phyloP scores from a whole-genome alignment of 768 basidiomycete genomes.

The Trametes coccinea region DNA sequence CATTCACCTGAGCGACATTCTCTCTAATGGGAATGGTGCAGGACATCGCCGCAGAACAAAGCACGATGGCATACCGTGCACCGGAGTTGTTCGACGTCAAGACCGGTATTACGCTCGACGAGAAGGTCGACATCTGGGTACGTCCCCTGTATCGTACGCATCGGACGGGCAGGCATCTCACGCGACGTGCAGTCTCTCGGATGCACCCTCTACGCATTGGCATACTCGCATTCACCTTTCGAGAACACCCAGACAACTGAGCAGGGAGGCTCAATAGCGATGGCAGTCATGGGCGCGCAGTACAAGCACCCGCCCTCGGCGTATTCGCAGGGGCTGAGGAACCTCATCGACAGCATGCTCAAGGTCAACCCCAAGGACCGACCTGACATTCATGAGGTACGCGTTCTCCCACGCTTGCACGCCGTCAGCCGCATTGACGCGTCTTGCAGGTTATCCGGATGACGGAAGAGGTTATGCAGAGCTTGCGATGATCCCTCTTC shows the following conservation, averaged over 20 bases:
- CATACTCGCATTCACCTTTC: constrained; percentile 95
- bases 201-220: constrained; percentile 91
- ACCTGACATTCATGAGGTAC: constrained; percentile 83
- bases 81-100: constrained; percentile 98
- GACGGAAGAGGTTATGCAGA: constrained; percentile 65
- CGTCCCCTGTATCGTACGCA: constrained; percentile 24
- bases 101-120: constrained; percentile 81
- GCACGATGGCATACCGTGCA: constrained; percentile 97
- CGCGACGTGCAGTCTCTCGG: constrained; percentile 75
- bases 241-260: constrained; percentile 90
- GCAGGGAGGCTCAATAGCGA: constrained; percentile 95
- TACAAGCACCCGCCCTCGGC: constrained; percentile 86
- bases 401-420: constrained; percentile 8
- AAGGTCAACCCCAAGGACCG: constrained; percentile 79
- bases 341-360: constrained; percentile 83
- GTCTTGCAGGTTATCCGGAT: constrained; percentile 57
- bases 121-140: constrained; percentile 98
- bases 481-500: constrained; percentile 40
- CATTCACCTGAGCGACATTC: too few species aligned
- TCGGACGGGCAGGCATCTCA: neutral
- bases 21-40: constrained; percentile 27
- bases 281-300: constrained; percentile 93
- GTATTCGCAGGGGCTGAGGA: constrained; percentile 83
- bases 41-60: constrained; percentile 97
- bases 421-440: too few species aligned